Base-by-base conservation (phyloP, 768 basidiomycete species). In the Boletus huronensis region DNA sequence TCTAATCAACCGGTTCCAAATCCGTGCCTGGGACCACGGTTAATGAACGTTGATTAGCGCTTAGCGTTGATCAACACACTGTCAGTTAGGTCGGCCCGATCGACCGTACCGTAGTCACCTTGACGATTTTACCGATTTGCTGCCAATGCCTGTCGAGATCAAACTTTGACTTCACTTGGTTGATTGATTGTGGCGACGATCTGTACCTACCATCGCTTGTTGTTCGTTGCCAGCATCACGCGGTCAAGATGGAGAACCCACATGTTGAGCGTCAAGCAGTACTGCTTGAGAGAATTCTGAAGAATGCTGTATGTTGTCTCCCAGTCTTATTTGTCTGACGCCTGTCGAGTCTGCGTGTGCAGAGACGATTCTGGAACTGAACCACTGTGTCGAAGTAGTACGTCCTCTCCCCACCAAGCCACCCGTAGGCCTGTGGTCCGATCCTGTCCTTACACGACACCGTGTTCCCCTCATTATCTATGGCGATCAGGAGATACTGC, bases 211-310 rank as follows among this genome's bases (percentile, higher is more conserved):
- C 29, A 45, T 54, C 5, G 21, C 19, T 44, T 23, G 14, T 52
- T 13, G 34, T 29, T 43, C 19, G 16, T 38, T 45, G 38, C 54
- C 53, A 41, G 54, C n/a, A 52, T 41, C 52, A 57, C 53, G 17
- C 47, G 28, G 25, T 48, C 53, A 47, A 50, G 51, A 96, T 97
- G 94, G 93, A 97, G 73, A 96, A 96, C 70, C 94, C 94, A 21
- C 93, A 98, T 62, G 90, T 91, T 48, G 93, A 95, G 71, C 80
- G 90, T 40, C 94, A 98, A 68, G 92, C 90, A 31, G 85, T 94
- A 43, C 80, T 96, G 19, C 79, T 97, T 3, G 91, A 96, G 61
- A 82, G 94, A 26, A 94, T 98, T 63, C 75, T 93, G 25, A 95
- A 94, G 74, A 96, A 92, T 60, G 83, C 89, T 6, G 93, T 93